Base-by-base conservation (phyloP, 805 yeast genomes). In the Starmera amethionina region DNA sequence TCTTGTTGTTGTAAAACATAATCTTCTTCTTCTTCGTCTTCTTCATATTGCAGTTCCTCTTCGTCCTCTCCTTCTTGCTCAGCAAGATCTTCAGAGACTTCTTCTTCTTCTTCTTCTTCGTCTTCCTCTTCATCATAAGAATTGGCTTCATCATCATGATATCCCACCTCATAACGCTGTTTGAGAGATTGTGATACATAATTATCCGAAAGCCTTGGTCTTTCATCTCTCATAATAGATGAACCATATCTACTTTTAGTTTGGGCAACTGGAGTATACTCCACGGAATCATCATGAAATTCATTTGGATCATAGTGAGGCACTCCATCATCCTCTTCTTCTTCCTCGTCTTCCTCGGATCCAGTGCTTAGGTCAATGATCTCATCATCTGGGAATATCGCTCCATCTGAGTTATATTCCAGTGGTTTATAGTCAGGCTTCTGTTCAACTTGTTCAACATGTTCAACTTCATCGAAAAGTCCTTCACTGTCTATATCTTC, bases 211-310 rank as follows among this genome's bases (percentile, higher is more conserved):
- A 40, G 30, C 16, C 28, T 34, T 35, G 25, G 36, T 40, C 34
- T 18, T 40, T 22, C 27, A 7, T 22, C 27, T 22, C 27, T 22
- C 5, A 22, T 22, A 6, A 36, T 14, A 31, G 11, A 16, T 18
- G 35, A 8, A 32, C n/a, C 25, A 30, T 47, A 48, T 35, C 41
- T 37, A 16, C 45, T 45, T 28, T 34, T 30, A 12, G 12, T 15
- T 25, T 49, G 53, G 5, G 44, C 46, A 39, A 42, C 37, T 3
- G 41, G 37, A 8, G 42, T 34, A 19, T 45, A 46, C 6, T 35
- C 14, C 2, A 36, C n/a, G 10, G 35, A 9, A n/a, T 41, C 47
- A 15, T 43, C 37, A 5, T 33, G 36, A 32, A 47, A 48, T 28
- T 31, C 35, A 4, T 34, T 28, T 13, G 49, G 50, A 31, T 44